phyloP scores from a whole-genome alignment of 1,284 basidiomycete genomes.

The Pyrrhoderma noxium region DNA sequence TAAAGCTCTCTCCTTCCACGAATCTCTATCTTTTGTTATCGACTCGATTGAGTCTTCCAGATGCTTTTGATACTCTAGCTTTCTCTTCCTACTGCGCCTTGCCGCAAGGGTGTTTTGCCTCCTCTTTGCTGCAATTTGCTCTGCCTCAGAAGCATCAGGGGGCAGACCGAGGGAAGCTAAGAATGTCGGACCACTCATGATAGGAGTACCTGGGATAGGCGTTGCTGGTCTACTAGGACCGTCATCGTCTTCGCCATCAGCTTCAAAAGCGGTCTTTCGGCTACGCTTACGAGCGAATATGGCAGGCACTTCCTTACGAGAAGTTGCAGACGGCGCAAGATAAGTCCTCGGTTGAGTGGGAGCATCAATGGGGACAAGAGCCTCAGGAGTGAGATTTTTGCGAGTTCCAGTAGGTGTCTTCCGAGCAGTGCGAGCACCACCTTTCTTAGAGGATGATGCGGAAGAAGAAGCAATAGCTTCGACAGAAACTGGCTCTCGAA shows the following conservation, averaged over 20 bases:
- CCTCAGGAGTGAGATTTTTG: conserved; percentile 42
- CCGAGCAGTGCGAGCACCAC: not conserved
- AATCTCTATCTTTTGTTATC: conserved; percentile 43
- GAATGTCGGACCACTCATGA: conserved; percentile 34
- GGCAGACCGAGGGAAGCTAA: conserved; percentile 23
- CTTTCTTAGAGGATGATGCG: too few relatives aligned
- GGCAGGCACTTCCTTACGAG: conserved; percentile 48
- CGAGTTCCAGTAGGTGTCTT: conserved; percentile 41
- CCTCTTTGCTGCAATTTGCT: conserved; percentile 70
- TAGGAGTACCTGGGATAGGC: too few relatives aligned
- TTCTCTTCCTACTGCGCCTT: conserved; percentile 65
- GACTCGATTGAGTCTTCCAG: conserved; percentile 47
- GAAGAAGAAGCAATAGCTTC: too few relatives aligned
- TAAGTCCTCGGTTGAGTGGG: conserved; percentile 55
- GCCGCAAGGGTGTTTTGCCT: conserved; percentile 78
- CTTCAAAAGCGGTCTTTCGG: conserved; percentile 43
- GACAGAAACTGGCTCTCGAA: too few relatives aligned
- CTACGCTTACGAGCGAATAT: conserved; percentile 52
- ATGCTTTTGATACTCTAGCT: conserved; percentile 62
- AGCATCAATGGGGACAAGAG: conserved; percentile 47
- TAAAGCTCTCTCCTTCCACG: conserved; percentile 49
- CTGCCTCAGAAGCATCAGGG: conserved; percentile 40
- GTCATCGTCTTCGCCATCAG: conserved; percentile 43
- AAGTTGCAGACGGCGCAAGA: conserved; percentile 47
- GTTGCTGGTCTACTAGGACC: too few relatives aligned